A percentile compares a stretch with the other conserved stretches of the same genome.
These are phyloP conservation scores for Eutypella sp. DNA, from an alignment of 2,329 filamentous ascomycete genomes.

Conservation along the genomic window DNA sequence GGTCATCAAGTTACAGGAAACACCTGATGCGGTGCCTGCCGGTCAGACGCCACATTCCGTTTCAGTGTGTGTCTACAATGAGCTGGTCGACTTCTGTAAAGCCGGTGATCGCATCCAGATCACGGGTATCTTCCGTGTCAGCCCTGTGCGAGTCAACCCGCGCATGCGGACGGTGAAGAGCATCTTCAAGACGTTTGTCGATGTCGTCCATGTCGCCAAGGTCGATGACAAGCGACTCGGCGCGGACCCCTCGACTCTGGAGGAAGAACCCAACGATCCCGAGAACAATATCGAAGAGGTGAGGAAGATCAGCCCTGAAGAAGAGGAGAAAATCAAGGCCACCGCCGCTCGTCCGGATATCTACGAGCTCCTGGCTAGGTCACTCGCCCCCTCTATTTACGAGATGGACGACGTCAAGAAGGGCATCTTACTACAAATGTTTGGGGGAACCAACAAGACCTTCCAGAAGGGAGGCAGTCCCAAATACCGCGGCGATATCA, in stretches of 20 bases:
- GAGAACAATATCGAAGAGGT: conserved; percentile 78
- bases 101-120: conserved; percentile 94
- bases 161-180: conserved; percentile 89
- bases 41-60: conserved; percentile 97
- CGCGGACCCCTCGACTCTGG: conserved; percentile 82
- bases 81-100: conserved; percentile 96
- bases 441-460: conserved; percentile 95
- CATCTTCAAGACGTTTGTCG: conserved; percentile 96
- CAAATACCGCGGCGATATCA: conserved; percentile 95
- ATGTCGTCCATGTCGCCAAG: conserved; percentile 93
- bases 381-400: conserved; percentile 89
- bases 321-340: conserved; percentile 81
- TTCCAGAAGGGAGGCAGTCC: conserved; percentile 96
- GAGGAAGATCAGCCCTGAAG: conserved; percentile 76
- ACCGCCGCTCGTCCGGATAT: conserved; percentile 79
- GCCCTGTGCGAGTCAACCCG: conserved; percentile 88
- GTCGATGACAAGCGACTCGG: conserved; percentile 93
- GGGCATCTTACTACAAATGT: conserved; percentile 91
- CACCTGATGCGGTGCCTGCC: conserved; percentile 87
- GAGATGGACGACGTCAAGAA: conserved; percentile 99
- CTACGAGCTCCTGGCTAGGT: conserved; percentile 87
- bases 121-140: conserved; percentile 94
- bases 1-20: conserved; percentile 97
- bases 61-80: conserved; percentile 92
- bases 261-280: conserved; percentile 66